phyloP scores from a whole-genome alignment of 768 basidiomycete species.

The Asterophora parasitica region DNA sequence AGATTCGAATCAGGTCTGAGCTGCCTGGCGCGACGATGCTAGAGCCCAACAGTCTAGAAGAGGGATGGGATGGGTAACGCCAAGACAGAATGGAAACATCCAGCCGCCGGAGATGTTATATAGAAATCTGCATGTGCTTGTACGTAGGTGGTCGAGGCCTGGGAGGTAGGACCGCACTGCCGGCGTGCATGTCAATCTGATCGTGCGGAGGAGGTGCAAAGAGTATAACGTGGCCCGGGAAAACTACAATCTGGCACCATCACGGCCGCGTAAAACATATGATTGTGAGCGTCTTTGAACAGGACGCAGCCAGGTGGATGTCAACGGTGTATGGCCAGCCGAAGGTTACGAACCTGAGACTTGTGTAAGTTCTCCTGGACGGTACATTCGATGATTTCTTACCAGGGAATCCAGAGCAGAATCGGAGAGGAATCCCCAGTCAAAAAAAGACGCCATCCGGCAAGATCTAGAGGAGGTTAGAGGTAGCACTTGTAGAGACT shows the following conservation, averaged over 20 bases:
- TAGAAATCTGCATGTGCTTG: slow-evolving; percentile 6
- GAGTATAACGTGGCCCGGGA: slow-evolving; percentile 1
- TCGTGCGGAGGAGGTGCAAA: slow-evolving; percentile 6
- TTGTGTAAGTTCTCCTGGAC: not conserved
- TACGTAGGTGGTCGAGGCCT: not conserved
- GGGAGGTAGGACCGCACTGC: slow-evolving; percentile 17
- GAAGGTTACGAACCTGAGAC: not conserved
- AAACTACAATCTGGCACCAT: slow-evolving; percentile 1
- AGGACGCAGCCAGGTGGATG: slow-evolving; percentile 8
- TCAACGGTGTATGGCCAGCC: not conserved
- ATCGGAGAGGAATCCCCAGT: no score
- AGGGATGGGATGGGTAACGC: slow-evolving; percentile 2
- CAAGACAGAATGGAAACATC: slow-evolving; percentile 14
- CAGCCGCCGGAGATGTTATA: slow-evolving; percentile 10
- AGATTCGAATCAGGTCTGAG: slow-evolving; percentile 6
- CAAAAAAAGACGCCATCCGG: not conserved
- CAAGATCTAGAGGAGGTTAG: no score
- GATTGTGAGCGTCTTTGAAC: not conserved
- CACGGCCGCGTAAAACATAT: not conserved
- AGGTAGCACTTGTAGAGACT: not conserved
- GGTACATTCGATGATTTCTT: no score
- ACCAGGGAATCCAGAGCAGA: no score
- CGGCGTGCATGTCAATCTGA: slow-evolving; percentile 11
- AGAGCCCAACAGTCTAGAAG: not conserved
- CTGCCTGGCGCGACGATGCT: not conserved